A percentile compares a stretch with the other conserved stretches of the same genome.
Evolutionary conservation across 352 stramenopile genomes (phyloP).

Genomic region (Elongisporangium prolatum): DNA sequence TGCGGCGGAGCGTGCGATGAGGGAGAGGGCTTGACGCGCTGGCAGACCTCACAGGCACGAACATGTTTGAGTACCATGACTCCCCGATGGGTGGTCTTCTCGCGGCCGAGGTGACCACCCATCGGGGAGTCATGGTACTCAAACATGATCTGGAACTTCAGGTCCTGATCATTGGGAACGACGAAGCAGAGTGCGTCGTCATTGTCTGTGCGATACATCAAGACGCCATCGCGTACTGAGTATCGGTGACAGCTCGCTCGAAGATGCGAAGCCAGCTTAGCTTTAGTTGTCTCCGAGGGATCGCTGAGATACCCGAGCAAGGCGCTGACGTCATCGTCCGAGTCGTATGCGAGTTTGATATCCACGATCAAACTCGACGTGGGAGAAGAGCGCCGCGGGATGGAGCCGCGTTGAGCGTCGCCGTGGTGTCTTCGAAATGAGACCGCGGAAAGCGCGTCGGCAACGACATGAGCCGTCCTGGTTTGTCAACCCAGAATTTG

Average conservation of each 20-base stretch:
- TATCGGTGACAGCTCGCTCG: too few species aligned
- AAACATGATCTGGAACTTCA: slow-evolving; percentile 9
- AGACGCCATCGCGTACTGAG: too few species aligned
- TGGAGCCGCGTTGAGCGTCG: neutral
- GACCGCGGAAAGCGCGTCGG: slow-evolving; percentile 12
- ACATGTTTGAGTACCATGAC: slow-evolving; percentile 11
- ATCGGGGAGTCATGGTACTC: slow-evolving; percentile 12
- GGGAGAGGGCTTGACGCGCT: slow-evolving; percentile 14
- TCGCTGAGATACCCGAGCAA: too few species aligned
- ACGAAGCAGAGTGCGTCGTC: slow-evolving; percentile 4
- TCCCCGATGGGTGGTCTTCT: too few species aligned
- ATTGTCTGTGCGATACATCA: slow-evolving; percentile 7
- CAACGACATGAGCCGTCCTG: slow-evolving; percentile 9
- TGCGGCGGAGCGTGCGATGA: slow-evolving; percentile 6
- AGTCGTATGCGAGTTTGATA: too few species aligned
- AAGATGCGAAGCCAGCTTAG: too few species aligned
- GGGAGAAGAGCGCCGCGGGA: too few species aligned
- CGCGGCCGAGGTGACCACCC: slow-evolving; percentile 11
- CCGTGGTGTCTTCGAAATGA: too few species aligned
- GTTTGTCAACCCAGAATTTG: slow-evolving; percentile 23
- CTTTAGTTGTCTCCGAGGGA: too few species aligned
- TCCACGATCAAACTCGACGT: too few species aligned
- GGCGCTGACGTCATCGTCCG: too few species aligned
- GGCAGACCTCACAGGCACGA: slow-evolving; percentile 11
- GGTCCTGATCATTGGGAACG: slow-evolving; percentile 8